Base-by-base conservation (phyloP, 2,329 filamentous ascomycete species). In the Penicillium sp. region DNA sequence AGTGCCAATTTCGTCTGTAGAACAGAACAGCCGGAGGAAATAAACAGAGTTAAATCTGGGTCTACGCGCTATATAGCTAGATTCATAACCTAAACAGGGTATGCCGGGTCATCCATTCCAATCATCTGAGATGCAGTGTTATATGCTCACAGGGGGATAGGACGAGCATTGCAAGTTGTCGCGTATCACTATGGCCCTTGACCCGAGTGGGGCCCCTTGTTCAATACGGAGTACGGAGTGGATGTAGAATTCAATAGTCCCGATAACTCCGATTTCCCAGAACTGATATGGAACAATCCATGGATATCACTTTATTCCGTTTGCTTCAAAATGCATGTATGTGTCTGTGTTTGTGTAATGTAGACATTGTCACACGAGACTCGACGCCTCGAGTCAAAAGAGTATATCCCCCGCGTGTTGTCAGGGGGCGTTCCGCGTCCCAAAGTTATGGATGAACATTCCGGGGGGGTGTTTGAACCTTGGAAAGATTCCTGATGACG, bases 1-100 rank as follows among this genome's bases (percentile, higher is more conserved):
- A 25, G 29, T 12, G 10, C 35, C n/a, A 39, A 34, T 34, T 4
- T 34, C 12, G 15, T 32, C 15, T 4, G 16, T n/a, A 29, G 21
- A 45, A 38, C 25, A 38, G 25, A 16, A 31, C 21, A 40, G 38
- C 39, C 25, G 4, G 29, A 4, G 15, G 27, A 23, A 45, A 18
- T 31, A 15, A 18, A 31, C 27, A 31, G n/a, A 10, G 40, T 44
- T 29, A 29, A 15, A 16, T n/a, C 21, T 34, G 55, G 56, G 42
- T 60, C 58, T 63, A 62, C 58, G 47, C 44, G 48, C 62, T 65
- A 65, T 65, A 65, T 65, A 63, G 45, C 38, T 34, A 27, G 27
- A 21, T 41, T 23, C 37, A 35, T 40, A n/a, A 12, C 29, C 46
- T 18, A 55, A 58, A 53, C 50, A 59, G 54, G 59, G 57, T 47